Percentiles rank a stretch among this genome's conserved stretches.
Evolutionary conservation across 2,329 filamentous ascomycete species (phyloP).

Genomic region (Coniochaeta hoffmannii): DNA sequence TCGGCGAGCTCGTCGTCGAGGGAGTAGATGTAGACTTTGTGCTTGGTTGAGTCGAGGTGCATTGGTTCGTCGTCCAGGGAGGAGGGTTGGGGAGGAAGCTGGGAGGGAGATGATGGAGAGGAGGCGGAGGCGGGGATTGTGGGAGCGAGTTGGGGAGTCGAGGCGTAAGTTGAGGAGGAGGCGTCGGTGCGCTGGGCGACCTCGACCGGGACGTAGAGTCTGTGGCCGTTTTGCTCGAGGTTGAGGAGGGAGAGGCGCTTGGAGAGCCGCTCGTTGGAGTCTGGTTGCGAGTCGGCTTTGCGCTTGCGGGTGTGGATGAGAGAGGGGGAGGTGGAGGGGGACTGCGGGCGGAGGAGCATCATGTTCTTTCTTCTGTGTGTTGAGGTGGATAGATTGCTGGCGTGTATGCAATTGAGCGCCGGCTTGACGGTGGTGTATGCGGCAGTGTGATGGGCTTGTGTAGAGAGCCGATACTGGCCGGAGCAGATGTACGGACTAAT

Average conservation of each 20-base stretch:
- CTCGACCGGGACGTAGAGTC: constrained; percentile 60
- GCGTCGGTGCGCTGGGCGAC: constrained; percentile 24
- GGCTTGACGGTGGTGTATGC: no score
- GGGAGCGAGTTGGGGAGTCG: constrained; percentile 4
- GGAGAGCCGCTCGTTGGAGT: constrained; percentile 63
- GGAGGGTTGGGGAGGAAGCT: background rate
- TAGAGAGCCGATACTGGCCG: background rate
- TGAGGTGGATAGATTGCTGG: background rate
- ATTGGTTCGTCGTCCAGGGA: constrained; percentile 52
- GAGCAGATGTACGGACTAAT: background rate
- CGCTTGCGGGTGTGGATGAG: constrained; percentile 39
- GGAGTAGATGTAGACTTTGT: constrained; percentile 87
- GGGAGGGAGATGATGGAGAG: constrained; percentile 14
- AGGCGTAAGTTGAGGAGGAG: constrained; percentile 11
- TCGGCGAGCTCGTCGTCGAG: constrained; percentile 77
- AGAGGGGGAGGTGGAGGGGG: background rate
- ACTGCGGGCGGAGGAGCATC: constrained; percentile 1
- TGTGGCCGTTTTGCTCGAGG: constrained; percentile 59
- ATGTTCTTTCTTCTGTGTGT: background rate
- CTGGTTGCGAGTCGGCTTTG: constrained; percentile 48
- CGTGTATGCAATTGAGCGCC: background rate
- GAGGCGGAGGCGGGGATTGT: constrained; percentile 2
- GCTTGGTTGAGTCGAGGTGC: constrained; percentile 78
- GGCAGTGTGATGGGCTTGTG: no score
- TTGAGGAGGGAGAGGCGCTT: constrained; percentile 80